phyloP scores from a whole-genome alignment of 768 basidiomycete genomes.

The Chalciporus piperatus region DNA sequence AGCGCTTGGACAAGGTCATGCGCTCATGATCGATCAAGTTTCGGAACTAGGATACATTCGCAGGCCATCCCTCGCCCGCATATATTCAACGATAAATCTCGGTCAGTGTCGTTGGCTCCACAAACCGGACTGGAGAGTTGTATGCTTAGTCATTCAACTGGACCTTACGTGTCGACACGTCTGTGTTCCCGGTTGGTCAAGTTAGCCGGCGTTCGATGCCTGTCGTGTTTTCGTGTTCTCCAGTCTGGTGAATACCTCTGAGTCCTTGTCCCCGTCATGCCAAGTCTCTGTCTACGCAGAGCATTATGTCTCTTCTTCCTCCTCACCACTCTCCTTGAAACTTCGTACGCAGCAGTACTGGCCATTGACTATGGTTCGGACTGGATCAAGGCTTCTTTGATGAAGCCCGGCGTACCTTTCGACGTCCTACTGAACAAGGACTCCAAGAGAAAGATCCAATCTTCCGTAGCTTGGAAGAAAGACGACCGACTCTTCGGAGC shows the following conservation, averaged over 20 bases:
- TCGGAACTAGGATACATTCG: no score
- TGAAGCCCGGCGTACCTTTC: constrained; percentile 92
- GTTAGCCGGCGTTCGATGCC: constrained; percentile 2
- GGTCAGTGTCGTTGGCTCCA: no score
- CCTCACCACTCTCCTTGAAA: constrained; percentile 22
- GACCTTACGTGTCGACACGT: constrained; percentile 26
- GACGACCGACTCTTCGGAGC: constrained; percentile 85
- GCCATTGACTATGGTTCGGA: constrained; percentile 99
- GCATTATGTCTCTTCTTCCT: constrained; percentile 24
- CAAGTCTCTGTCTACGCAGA: constrained; percentile 24
- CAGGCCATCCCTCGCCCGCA: no score
- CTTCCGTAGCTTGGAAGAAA: constrained; percentile 88
- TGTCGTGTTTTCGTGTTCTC: constrained; percentile 11
- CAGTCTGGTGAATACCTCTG: constrained; percentile 15
- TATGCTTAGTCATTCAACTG: constrained; percentile 12
- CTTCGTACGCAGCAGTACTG: constrained; percentile 71
- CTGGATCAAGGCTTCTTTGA: constrained; percentile 93
- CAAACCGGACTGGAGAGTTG: no score
- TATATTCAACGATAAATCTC: no score
- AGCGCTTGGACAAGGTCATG: no score
- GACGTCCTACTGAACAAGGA: constrained; percentile 96
- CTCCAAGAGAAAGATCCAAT: constrained; percentile 93
- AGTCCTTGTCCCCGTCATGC: constrained; percentile 13
- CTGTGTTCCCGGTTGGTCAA: neutral
- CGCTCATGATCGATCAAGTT: no score